Evolutionary conservation across 169 alveolate genomes (phyloP), one percentile per base, ranked within the genome.

Genomic region (Plasmodium gonderi): DNA sequence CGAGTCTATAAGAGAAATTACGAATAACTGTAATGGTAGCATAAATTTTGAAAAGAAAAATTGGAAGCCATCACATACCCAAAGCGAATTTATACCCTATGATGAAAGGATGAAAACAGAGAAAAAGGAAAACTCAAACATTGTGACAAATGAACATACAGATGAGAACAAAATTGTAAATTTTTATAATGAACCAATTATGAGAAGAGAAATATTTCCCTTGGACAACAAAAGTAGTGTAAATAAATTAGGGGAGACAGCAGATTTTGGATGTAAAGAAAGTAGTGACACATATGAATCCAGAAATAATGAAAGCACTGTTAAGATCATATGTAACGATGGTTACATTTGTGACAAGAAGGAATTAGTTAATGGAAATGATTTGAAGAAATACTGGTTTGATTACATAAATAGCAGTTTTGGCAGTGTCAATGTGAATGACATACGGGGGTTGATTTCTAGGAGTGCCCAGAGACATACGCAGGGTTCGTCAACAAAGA

Each of bases 211-310:
- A 40, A 6, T 26, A 17, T 12, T 54, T 26, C 31, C 79, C 5
- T 4, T 77, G 29, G 9, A n/a, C n/a, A 60, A 60, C 12, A 87
- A 60, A 76, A 54, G 65, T 36, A 36, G 78, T 75, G 33, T 67
- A 23, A 33, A 54, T 26, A 76, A 45, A 23, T 75, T 87, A 76
- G 12, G 89, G 17, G 93, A 87, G 79, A 87, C 93, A 12, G 93
- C 93, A 8, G 93, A 87, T 87, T 87, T 87, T 78, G 93, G 93
- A 4, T 64, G 54, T 20, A 87, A 87, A 17, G 93, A 60, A 60
- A 54, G 49, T 26, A 49, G 49, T 47, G 54, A 47, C 26, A 38
- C 26, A 23, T 29, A 42, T 38, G 90, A 87, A 36, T 87, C 80
- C 8, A 74, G 36, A 74, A 51, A 26, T 36, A 42, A 14, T 42